Conservation (phyloP, 768 basidiomycete genomes). For the Coprinopsis cinerea region DNA sequence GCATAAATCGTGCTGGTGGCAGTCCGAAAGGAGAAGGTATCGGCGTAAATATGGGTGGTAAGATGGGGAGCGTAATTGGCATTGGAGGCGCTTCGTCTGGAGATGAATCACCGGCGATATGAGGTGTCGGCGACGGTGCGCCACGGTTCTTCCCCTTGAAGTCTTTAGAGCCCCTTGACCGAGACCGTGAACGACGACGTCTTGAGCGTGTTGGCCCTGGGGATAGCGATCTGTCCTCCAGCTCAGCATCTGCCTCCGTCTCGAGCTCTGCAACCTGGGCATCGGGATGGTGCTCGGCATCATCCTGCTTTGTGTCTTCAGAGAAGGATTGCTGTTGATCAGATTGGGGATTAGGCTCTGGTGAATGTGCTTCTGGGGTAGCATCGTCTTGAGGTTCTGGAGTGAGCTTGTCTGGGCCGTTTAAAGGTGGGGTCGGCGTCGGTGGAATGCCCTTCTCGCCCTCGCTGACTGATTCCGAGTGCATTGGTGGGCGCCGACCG, state of each 20-base stretch:
- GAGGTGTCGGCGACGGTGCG: conserved; percentile 36
- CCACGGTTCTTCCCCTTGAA: conserved; percentile 55
- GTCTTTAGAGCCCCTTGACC: conserved; percentile 73
- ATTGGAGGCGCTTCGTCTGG: conserved; percentile 52
- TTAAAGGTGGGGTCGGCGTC: conserved; percentile 29
- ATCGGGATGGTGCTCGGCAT: conserved; percentile 8
- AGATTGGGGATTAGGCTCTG: conserved; percentile 12
- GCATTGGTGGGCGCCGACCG: conserved; percentile 84
- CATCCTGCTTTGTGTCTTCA: conserved; percentile 17
- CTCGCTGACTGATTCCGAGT: conserved; percentile 75
- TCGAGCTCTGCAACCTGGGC: conserved; percentile 19
- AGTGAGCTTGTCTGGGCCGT: conserved; percentile 7
- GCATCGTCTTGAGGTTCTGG: conserved; percentile 8
- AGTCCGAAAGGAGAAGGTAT: conserved; percentile 47
- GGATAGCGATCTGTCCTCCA: conserved; percentile 35
- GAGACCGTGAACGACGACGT: conserved; percentile 71
- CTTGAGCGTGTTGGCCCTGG: conserved; percentile 48
- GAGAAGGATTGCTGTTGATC: conserved; percentile 1
- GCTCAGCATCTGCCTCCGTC: conserved; percentile 32
- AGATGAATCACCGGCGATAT: conserved; percentile 61
- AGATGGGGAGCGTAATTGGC: conserved; percentile 28
- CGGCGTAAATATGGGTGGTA: conserved; percentile 39
- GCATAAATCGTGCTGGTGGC: conserved; percentile 41
- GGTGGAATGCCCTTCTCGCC: conserved; percentile 50
- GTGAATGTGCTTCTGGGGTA: conserved; percentile 15